Evolutionary conservation across 129 eudicot genomes (phyloP).

Genomic region (Apium graveolens): DNA sequence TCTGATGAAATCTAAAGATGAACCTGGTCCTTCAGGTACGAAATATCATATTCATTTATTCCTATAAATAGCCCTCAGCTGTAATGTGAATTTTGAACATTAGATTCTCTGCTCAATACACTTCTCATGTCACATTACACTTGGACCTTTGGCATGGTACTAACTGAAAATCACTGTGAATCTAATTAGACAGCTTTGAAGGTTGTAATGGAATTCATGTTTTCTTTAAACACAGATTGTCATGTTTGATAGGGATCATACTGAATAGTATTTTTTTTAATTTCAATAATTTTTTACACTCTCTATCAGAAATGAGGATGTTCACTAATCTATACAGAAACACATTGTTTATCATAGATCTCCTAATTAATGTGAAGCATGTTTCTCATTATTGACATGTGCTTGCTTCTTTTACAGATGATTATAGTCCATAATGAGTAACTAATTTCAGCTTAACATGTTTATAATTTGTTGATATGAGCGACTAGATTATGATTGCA

Average conservation of each 20-base stretch:
- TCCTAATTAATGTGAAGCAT: too few relatives aligned
- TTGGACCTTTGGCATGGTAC: not conserved
- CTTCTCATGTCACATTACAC: not conserved
- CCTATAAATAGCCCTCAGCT: not conserved
- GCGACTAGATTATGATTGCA: conserved; percentile 1
- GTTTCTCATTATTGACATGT: not conserved
- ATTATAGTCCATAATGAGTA: not conserved
- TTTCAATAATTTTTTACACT: not conserved
- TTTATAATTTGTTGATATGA: not conserved
- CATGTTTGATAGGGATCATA: not conserved
- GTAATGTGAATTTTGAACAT: not conserved
- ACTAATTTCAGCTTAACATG: not conserved
- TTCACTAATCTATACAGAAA: not conserved
- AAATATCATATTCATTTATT: not conserved
- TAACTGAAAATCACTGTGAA: not conserved
- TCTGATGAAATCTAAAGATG: conserved; percentile 23
- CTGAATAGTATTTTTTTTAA: not conserved
- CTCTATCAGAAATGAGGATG: not conserved
- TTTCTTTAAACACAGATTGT: not conserved
- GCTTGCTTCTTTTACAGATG: not conserved
- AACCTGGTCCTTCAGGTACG: conserved; percentile 81
- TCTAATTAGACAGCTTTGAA: not conserved
- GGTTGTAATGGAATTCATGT: not conserved
- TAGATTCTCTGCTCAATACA: not conserved
- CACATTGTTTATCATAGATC: not conserved